Base-by-base conservation (phyloP, 1,139 yeast species). In the Pichia cactophila region DNA sequence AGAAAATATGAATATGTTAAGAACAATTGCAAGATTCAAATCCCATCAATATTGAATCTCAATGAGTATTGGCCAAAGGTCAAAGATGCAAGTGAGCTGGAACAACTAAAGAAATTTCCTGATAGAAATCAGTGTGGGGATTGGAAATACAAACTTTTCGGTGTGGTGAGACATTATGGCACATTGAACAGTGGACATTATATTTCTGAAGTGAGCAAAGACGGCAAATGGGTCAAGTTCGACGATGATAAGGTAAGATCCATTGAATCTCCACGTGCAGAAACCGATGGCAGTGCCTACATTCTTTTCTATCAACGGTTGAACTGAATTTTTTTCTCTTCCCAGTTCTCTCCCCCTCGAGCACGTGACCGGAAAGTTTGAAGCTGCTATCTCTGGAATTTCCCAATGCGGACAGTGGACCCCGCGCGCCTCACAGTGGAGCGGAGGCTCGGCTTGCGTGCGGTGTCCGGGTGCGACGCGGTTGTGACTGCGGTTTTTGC, bases 1-100 rank as follows among this genome's bases (percentile, higher is more conserved):
- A 36, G 38, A 36, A 42, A 57, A 46, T 62, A 38, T 42, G 44
- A 40, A n/a, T 42, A 39, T 42, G 48, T 41, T 11, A 53, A 47
- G 26, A 47, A 50, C 17, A 28, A 20, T 6, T 31, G 38, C 14
- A 48, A 39, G 23, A 49, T 53, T 29, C 45, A 51, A 33, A 31
- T 53, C 14, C 51, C 52, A 16, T 20, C 33, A 10, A 73, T 71
- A 3, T 67, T 90, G 49, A 86, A 86, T 58, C 68, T 92, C 57
- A 86, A 95, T 0, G 69, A 76, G 33, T 89, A 82, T 63, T 87
- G 96, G 96, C 94, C 96, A 0, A 70, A 65, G 37, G 67, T 74
- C 56, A 54, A 72, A 50, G 57, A 68, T 47, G 67, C 68, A n/a
- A 67, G 68, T 36, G 84, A 79, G 52, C 60, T 63, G n/a, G 60